Percentiles rank a stretch among this genome's conserved stretches.
These are phyloP conservation scores for Capronia americana DNA, from an alignment of 2,329 filamentous ascomycete species.

Conservation along the genomic window DNA sequence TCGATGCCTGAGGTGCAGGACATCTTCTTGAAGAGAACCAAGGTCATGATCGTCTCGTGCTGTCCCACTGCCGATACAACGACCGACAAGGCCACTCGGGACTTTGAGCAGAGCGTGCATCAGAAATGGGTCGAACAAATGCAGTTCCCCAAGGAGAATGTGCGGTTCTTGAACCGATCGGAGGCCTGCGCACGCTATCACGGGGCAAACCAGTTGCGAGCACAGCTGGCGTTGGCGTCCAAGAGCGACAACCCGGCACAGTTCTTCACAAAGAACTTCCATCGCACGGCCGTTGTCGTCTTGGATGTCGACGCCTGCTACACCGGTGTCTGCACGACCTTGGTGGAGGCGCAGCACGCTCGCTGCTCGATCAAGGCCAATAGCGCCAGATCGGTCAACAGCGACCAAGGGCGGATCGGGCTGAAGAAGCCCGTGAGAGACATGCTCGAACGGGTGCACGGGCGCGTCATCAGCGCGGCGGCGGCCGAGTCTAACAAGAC, in stretches of 20 bases:
- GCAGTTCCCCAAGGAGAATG: not conserved
- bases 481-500: not conserved
- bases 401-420: not conserved
- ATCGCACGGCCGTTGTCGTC: not conserved
- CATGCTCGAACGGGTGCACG: not conserved
- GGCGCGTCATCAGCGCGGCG: not conserved
- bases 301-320: not conserved
- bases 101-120: not conserved
- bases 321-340: not conserved
- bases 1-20: not conserved
- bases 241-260: not conserved
- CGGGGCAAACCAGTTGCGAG: not conserved
- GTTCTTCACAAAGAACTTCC: not conserved
- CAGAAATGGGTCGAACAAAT: not conserved
- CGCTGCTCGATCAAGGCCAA: not conserved
- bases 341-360: not conserved
- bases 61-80: not conserved
- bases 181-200: not conserved
- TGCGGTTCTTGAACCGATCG: not conserved
- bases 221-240: not conserved
- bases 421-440: not conserved
- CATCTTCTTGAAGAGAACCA: conserved; percentile 2
- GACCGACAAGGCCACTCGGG: not conserved
- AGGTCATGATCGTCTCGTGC: not conserved
- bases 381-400: not conserved